These are phyloP conservation scores for Euphorbia tirucalli DNA, from an alignment of 345 rosid species.

Conservation along the genomic window DNA sequence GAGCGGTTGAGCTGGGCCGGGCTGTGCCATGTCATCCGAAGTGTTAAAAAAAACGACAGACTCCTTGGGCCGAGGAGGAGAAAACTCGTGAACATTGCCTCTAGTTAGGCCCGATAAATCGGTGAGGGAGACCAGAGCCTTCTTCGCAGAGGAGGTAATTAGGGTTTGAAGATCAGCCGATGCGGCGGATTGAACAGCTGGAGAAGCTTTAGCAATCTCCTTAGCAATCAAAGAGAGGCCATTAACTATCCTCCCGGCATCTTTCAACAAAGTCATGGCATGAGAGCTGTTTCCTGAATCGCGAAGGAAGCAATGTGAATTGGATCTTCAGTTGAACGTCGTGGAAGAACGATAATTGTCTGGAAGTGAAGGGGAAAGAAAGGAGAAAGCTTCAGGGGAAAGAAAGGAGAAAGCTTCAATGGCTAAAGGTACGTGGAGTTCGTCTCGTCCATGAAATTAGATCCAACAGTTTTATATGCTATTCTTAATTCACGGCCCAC, in stretches of 20 bases:
- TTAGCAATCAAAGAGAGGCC: constrained; percentile 75
- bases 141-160: constrained; percentile 54
- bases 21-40: constrained; percentile 3
- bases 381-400: background rate
- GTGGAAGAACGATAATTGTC: background rate
- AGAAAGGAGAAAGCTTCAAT: too few relatives aligned
- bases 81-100: constrained; percentile 57
- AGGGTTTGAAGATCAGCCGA: constrained; percentile 58
- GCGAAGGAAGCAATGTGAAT: background rate
- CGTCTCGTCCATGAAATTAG: background rate
- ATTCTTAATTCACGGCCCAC: too few relatives aligned
- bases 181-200: constrained; percentile 36
- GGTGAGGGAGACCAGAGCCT: constrained; percentile 64
- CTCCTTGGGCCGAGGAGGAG: constrained; percentile 46
- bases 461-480: too few relatives aligned
- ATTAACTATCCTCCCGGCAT: constrained; percentile 52
- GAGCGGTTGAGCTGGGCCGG: constrained; percentile 4
- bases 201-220: constrained; percentile 65
- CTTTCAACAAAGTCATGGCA: constrained; percentile 51
- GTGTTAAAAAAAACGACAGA: constrained; percentile 61
- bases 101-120: constrained; percentile 77
- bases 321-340: background rate
- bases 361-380: background rate
- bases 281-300: constrained; percentile 17
- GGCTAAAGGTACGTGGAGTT: constrained; percentile 7